A percentile compares a stretch with the other conserved stretches of the same genome.
Conservation (phyloP, 2,329 filamentous ascomycete species). For the Fusarium burgessii region DNA sequence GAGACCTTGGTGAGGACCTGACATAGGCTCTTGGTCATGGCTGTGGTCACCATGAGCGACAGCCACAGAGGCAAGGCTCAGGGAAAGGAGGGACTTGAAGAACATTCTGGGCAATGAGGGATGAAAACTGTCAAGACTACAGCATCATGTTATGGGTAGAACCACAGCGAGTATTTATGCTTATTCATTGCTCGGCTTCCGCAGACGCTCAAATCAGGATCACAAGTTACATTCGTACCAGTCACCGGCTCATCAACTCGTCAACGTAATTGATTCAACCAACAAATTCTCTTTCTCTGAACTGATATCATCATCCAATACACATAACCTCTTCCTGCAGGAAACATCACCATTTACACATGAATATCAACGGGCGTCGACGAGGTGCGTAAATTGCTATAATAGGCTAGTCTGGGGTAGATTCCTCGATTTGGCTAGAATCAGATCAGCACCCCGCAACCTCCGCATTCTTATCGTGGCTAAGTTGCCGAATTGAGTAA, state of each 20-base stretch:
- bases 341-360: not conserved
- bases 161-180: slow-evolving; percentile 11
- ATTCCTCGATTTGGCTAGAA: not conserved
- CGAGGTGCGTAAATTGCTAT: slow-evolving; percentile 35
- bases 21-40: slow-evolving; percentile 70
- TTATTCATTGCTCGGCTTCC: rapidly evolving
- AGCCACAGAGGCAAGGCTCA: slow-evolving; percentile 62
- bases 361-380: not conserved
- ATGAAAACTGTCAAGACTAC: not conserved
- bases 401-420: slow-evolving; percentile 31
- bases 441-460: slow-evolving; percentile 20
- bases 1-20: slow-evolving; percentile 77
- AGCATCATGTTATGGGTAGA: rapidly evolving
- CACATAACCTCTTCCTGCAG: rapidly evolving
- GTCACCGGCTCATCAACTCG: too few relatives aligned
- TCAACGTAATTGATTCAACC: not conserved
- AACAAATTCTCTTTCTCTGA: not conserved
- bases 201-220: not conserved
- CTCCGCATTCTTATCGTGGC: slow-evolving; percentile 37
- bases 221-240: not conserved
- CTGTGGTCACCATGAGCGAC: slow-evolving; percentile 66
- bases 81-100: slow-evolving; percentile 47
- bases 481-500: slow-evolving; percentile 42
- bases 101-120: slow-evolving; percentile 41
- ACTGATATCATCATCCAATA: not conserved